Evolutionary conservation across 2,329 filamentous ascomycete genomes (phyloP).

Genomic region (Davidsoniella eucalypti): DNA sequence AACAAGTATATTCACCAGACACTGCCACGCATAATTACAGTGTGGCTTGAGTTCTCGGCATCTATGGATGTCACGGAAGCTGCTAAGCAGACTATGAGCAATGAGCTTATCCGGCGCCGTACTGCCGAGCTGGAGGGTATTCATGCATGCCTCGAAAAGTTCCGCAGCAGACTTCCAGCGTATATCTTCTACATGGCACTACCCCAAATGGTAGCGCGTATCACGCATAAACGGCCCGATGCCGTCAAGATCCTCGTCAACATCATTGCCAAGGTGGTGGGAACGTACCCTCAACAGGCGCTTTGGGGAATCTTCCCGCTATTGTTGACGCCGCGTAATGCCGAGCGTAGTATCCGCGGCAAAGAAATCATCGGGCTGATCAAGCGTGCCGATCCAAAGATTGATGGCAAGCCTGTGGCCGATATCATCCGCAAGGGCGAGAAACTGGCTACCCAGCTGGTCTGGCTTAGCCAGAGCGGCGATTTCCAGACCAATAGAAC

Average conservation of each 20-base stretch:
- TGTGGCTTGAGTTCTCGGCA: conserved; percentile 86
- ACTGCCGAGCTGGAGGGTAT: conserved; percentile 51
- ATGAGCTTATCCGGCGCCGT: conserved; percentile 37
- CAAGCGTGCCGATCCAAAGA: conserved; percentile 16
- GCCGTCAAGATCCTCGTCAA: conserved; percentile 62
- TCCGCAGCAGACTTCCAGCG: conserved; percentile 53
- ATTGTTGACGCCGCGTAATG: conserved; percentile 52
- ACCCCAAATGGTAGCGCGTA: conserved; percentile 88
- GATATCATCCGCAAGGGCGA: conserved; percentile 62
- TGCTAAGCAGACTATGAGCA: conserved; percentile 25
- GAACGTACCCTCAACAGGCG: conserved; percentile 75
- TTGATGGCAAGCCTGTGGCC: conserved; percentile 21
- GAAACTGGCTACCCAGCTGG: conserved; percentile 64
- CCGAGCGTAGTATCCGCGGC: conserved; percentile 23
- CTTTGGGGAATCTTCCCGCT: conserved; percentile 84
- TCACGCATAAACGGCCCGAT: conserved; percentile 64
- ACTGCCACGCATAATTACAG: conserved; percentile 72
- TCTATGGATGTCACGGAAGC: conserved; percentile 30
- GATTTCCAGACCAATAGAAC: conserved; percentile 52
- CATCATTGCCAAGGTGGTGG: conserved; percentile 77
- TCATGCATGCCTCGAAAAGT: conserved; percentile 64
- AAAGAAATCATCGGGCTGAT: conserved; percentile 31
- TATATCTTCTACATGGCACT: conserved; percentile 71
- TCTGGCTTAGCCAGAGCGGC: conserved; percentile 64
- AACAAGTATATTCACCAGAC: conserved; percentile 96